Evolutionary conservation across 1,139 yeast genomes (phyloP), one percentile per base, ranked within the genome.

Genomic region (Geotrichum siamense): DNA sequence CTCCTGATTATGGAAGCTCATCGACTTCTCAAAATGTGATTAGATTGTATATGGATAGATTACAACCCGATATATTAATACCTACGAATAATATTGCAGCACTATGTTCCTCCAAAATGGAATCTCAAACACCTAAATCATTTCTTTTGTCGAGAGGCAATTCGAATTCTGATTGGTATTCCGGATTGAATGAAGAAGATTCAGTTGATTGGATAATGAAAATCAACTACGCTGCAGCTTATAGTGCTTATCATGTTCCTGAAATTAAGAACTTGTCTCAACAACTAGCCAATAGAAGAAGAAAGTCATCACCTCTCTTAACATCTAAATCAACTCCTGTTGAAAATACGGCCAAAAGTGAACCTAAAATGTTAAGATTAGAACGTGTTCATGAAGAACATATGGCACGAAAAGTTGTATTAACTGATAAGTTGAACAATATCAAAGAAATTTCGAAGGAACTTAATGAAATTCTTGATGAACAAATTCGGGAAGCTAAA

Each of bases 221-320:
- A 12, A 74, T 79, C 52, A 79, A 79, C 51, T 69, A 71, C 50
- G 64, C 77, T 10, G 74, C 80, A 1, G 70, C 82, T 0, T 60
- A 75, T 39, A 71, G 70, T 36, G 68, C 73, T 2, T 33, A 21
- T 21, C 17, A 33, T 33, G 27, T 33, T 21, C 37, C 37, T 15
- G 37, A 33, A 4, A 33, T 33, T 12, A 20, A 21, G 21, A 33
- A 33, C 17, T 16, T 33, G 4, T 33, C 37, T 10, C 26, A 20
- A 6, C 34, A 30, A n/a, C n/a, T 30, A 4, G 15, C 34, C 8
- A 30, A 10, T 6, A 13, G 16, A 6, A 25, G 37, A 3, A 8
- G 37, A 20, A 33, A 22, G 13, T 33, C 37, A 8, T 10, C 27
- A 5, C 37, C 37, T 5, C 25, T 33, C 15, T 9, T n/a, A 21